A percentile compares a stretch with the other conserved stretches of the same genome.
These are phyloP conservation scores for Suillus variegatus DNA, from an alignment of 768 basidiomycete species.

Conservation along the genomic window DNA sequence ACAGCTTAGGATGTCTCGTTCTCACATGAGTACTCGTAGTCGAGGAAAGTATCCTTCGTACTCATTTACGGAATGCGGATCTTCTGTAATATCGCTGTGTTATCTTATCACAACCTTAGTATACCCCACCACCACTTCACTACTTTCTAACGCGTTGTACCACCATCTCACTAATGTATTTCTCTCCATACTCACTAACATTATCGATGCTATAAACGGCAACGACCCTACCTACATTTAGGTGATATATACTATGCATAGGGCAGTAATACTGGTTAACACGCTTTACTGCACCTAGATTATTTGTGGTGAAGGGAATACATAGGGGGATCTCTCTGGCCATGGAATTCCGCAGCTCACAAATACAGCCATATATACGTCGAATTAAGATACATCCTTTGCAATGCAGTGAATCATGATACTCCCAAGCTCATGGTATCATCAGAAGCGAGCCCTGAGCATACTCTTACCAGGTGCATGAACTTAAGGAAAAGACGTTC, in stretches of 20 bases:
- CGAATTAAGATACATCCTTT: no score
- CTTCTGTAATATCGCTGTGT: slow-evolving; percentile 49
- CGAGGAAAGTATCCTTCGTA: slow-evolving; percentile 71
- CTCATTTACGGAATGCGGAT: slow-evolving; percentile 69
- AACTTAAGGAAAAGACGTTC: not conserved
- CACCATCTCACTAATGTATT: not conserved
- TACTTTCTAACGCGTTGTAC: not conserved
- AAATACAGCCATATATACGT: no score
- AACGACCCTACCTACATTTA: not conserved
- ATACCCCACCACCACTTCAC: not conserved
- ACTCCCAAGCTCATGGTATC: no score
- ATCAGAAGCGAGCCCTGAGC: not conserved
- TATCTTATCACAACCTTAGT: slow-evolving; percentile 3
- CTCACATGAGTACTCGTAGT: slow-evolving; percentile 39
- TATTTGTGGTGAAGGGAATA: not conserved
- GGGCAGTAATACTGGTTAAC: not conserved
- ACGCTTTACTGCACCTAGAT: not conserved
- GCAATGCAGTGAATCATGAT: no score
- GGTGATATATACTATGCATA: not conserved
- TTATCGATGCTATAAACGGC: not conserved
- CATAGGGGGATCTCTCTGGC: not conserved
- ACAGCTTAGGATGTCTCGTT: not conserved
- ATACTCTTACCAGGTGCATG: not conserved
- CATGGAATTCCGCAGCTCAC: not conserved
- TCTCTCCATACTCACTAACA: not conserved